Conservation (phyloP, 352 stramenopile genomes). For the Stephanocyclus meneghinianus region DNA sequence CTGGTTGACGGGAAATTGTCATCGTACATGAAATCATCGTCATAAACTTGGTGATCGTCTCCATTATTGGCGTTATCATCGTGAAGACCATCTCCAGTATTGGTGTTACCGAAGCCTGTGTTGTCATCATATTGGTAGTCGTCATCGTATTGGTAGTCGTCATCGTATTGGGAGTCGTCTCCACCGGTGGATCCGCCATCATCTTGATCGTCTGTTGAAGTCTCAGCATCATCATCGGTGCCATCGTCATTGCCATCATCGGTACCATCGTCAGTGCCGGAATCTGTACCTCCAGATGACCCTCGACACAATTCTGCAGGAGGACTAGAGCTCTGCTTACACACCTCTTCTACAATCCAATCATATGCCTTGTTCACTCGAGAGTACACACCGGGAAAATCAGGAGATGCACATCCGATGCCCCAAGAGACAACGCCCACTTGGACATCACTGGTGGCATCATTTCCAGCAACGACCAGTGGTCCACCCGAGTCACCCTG, state of each 20-base stretch:
- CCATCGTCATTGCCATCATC: neutral
- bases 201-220: neutral
- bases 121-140: conserved; percentile 7
- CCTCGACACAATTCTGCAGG: conserved; percentile 10
- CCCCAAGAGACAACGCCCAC: conserved; percentile 28
- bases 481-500: conserved; percentile 40
- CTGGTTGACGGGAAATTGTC: neutral
- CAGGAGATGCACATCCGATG: conserved; percentile 15
- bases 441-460: conserved; percentile 9
- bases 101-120: neutral
- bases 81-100: neutral
- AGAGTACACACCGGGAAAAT: conserved; percentile 26
- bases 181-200: neutral
- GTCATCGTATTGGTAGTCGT: neutral
- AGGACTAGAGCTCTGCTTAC: conserved; percentile 14
- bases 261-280: neutral
- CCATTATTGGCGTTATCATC: neutral
- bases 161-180: neutral
- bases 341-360: conserved; percentile 21
- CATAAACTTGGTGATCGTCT: neutral
- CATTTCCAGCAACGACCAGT: conserved; percentile 24
- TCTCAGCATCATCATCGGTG: neutral
- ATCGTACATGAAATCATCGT: neutral
- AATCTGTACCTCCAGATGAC: neutral
- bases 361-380: conserved; percentile 14